Evolutionary conservation across 352 stramenopile genomes (phyloP), one percentile per base, ranked within the genome.

Genomic region (Pythium scleroteichum): DNA sequence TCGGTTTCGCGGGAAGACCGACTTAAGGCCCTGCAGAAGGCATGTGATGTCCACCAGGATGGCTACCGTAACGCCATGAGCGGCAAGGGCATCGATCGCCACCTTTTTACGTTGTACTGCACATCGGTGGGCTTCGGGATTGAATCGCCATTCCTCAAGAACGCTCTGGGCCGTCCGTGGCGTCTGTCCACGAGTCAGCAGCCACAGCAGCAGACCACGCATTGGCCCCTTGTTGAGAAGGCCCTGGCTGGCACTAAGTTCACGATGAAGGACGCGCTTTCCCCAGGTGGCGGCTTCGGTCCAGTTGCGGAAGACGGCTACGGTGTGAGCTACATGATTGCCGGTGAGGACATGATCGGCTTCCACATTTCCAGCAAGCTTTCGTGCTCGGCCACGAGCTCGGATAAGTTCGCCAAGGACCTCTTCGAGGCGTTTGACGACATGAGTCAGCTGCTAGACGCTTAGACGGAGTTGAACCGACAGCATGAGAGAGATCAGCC

Each of bases 61-160:
- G 96, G 94, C 22, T 97, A 98, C 64, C 77, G 87, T 13, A 85
- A 78, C 41, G 94, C 92, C 27, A 94, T 96, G 85, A 90, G 80
- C 33, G 85, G 95, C 59, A 72, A 96, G 72, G 95, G 96, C 35
- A 86, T 99, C 22, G 96, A 99, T 66, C 86, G 95, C 17, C 95
- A 99, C 66, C 80, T 99, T 32, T 97, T 99, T 64, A 98, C 95
- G 29, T 77, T 99, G 7, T 97, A 97, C 72, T 92, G 82, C 45
- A 84, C 89, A 44, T 96, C 87, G 2, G 89, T 94, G 17, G 87
- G 87, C 23, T 92, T 96, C 51, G 75, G 82, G 33, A 82, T 90
- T 45, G 87, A 96, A 54, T 96, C 87, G 33, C 69, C 82, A n/a
- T 97, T 97, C 72, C 69, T 97, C 45, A 92, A 95, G 69, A 82